Percentiles rank a stretch among this genome's conserved stretches.
Conservation (phyloP, 441 rosid genomes). For the Brassica hybrid region DNA sequence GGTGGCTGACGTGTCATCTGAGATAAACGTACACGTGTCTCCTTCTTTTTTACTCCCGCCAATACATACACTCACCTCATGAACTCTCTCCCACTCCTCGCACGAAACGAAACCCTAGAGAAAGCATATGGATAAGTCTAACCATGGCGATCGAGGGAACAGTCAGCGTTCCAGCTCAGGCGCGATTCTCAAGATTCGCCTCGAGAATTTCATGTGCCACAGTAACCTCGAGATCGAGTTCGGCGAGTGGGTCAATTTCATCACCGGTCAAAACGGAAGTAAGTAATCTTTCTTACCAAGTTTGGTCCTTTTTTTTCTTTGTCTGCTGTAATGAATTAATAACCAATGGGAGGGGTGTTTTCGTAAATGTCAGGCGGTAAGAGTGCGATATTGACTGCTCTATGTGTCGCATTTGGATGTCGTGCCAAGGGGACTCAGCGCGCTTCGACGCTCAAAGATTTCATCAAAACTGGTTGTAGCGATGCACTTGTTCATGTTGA, state of each 20-base stretch:
- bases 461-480: constrained; percentile 83
- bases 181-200: constrained; percentile 59
- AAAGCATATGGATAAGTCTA: constrained; percentile 45
- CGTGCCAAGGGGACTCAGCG: constrained; percentile 91
- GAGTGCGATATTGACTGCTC: constrained; percentile 90
- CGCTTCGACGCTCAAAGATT: constrained; percentile 81
- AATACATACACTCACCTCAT: neutral
- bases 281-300: constrained; percentile 25
- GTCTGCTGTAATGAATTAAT: neutral
- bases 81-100: neutral
- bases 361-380: constrained; percentile 65
- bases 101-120: constrained; percentile 28
- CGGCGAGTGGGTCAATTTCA: constrained; percentile 79
- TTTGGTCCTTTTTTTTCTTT: neutral
- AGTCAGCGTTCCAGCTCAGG: constrained; percentile 60
- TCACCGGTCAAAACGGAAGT: constrained; percentile 96
- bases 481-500: constrained; percentile 70
- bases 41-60: neutral
- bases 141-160: constrained; percentile 44
- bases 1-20: neutral
- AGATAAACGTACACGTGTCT: neutral
- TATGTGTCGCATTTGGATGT: constrained; percentile 91
- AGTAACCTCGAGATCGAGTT: constrained; percentile 71
- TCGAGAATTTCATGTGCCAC: constrained; percentile 95
- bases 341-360: neutral